Evolutionary conservation across 129 eudicot genomes (phyloP).

Genomic region (Lactuca saligna): DNA sequence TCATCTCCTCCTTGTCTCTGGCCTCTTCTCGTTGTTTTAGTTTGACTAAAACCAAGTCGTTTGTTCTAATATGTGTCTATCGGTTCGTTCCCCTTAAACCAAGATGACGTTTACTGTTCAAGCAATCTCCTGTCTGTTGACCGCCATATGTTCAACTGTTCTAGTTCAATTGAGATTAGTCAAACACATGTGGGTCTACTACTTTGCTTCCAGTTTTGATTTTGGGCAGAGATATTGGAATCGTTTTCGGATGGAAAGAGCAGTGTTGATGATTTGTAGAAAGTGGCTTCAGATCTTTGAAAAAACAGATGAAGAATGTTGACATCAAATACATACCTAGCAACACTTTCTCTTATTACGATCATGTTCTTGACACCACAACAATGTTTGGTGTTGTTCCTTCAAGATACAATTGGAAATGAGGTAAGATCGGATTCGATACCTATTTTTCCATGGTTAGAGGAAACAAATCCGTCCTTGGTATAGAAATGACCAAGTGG

Average conservation of each 20-base stretch:
- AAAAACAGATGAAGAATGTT: constrained; percentile 74
- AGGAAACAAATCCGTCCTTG: constrained; percentile 80
- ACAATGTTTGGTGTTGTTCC: constrained; percentile 86
- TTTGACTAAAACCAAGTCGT: too few species aligned
- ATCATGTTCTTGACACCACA: constrained; percentile 74
- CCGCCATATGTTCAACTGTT: constrained; percentile 13
- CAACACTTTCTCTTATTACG: constrained; percentile 76
- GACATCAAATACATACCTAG: constrained; percentile 79
- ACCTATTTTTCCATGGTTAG: constrained; percentile 81
- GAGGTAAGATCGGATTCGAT: constrained; percentile 75
- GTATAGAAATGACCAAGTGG: constrained; percentile 60
- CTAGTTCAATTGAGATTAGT: constrained; percentile 42
- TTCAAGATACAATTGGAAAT: constrained; percentile 61
- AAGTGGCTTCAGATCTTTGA: constrained; percentile 71
- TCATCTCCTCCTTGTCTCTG: too few species aligned
- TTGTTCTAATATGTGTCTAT: too few species aligned
- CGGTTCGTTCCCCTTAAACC: too few species aligned
- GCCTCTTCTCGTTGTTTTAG: too few species aligned
- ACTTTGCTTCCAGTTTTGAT: background rate
- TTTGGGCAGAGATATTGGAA: constrained; percentile 14
- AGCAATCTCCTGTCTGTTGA: too few species aligned
- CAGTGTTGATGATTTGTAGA: constrained; percentile 70
- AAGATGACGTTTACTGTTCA: too few species aligned
- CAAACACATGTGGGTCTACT: too few species aligned
- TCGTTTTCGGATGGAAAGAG: constrained; percentile 87